phyloP scores from a whole-genome alignment of 176 grass and related monocot genomes.

The Oryza officinalis region DNA sequence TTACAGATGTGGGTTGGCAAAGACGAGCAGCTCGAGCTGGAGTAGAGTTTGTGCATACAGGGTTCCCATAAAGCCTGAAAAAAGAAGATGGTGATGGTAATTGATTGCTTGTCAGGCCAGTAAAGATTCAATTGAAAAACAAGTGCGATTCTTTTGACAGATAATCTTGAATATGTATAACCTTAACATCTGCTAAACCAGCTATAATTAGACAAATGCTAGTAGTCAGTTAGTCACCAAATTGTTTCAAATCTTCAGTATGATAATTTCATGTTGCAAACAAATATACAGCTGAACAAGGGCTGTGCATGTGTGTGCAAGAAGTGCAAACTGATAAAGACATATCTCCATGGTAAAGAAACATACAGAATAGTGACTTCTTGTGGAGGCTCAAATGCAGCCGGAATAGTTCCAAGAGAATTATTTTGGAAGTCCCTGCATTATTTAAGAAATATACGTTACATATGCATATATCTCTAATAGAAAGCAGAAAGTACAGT shows the following conservation, averaged over 20 bases:
- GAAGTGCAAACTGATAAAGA: slow-evolving; percentile 22
- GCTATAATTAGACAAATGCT: neutral
- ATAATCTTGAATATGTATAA: neutral
- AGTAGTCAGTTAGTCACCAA: neutral
- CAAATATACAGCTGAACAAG: slow-evolving; percentile 6
- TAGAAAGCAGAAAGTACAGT: slow-evolving; percentile 18
- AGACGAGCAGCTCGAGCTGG: slow-evolving; percentile 39
- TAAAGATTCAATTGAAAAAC: neutral
- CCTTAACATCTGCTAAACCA: slow-evolving; percentile 12
- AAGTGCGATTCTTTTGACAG: neutral
- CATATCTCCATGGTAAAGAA: slow-evolving; percentile 30
- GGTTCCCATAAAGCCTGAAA: slow-evolving; percentile 80
- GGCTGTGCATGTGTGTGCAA: neutral
- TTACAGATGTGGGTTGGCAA: slow-evolving; percentile 48
- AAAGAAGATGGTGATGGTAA: slow-evolving; percentile 8
- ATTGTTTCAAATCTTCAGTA: neutral
- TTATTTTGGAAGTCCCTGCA: slow-evolving; percentile 92
- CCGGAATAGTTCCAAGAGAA: slow-evolving; percentile 60
- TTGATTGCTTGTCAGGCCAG: slow-evolving; percentile 6
- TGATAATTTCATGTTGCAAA: slow-evolving; percentile 9
- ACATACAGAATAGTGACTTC: slow-evolving; percentile 72
- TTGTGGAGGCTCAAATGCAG: slow-evolving; percentile 56
- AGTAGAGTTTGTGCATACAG: slow-evolving; percentile 59
- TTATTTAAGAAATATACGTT: slow-evolving; percentile 33
- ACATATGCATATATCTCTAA: slow-evolving; percentile 33